A percentile compares a stretch with the other conserved stretches of the same genome.
Conservation (phyloP, 306 rosid genomes). For the Amphicarpaea edgeworthii region DNA sequence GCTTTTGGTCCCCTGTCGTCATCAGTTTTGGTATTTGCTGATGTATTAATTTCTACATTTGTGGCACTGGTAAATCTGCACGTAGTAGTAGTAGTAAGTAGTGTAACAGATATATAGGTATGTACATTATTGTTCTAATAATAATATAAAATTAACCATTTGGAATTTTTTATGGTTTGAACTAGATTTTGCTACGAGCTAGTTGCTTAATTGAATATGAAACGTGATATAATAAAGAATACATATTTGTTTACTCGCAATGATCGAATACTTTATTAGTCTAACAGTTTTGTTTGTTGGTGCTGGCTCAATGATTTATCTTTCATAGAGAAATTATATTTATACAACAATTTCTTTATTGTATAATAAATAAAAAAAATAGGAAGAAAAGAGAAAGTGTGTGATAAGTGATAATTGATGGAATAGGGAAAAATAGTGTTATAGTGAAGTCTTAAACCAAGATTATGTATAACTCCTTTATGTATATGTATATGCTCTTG, state of each 20-base stretch:
- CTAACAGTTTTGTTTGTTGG: conserved; percentile 34
- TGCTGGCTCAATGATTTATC: conserved; percentile 34
- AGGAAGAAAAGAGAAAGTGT: neutral
- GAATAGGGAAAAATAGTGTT: neutral
- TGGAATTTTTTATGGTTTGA: conserved; percentile 26
- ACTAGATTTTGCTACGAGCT: conserved; percentile 37
- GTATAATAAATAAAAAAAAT: neutral
- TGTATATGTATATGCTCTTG: conserved; percentile 33
- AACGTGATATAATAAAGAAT: conserved; percentile 9
- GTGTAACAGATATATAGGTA: conserved; percentile 26
- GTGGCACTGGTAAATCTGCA: conserved; percentile 39
- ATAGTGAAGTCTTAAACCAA: neutral
- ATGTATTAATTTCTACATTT: conserved; percentile 39
- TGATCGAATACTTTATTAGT: conserved; percentile 28
- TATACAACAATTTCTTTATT: neutral
- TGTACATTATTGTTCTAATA: conserved; percentile 40
- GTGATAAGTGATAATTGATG: neutral
- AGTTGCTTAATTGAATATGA: conserved; percentile 43
- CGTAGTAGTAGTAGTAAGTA: conserved; percentile 26
- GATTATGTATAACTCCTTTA: neutral
- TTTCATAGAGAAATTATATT: conserved; percentile 20
- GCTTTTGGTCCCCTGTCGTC: conserved; percentile 47
- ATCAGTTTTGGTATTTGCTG: conserved; percentile 50
- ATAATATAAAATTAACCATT: conserved; percentile 23
- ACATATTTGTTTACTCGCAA: neutral